Evolutionary conservation across 169 alveolate species (phyloP), one percentile per base, ranked within the genome.

Genomic region (Eimeria necatrix): DNA sequence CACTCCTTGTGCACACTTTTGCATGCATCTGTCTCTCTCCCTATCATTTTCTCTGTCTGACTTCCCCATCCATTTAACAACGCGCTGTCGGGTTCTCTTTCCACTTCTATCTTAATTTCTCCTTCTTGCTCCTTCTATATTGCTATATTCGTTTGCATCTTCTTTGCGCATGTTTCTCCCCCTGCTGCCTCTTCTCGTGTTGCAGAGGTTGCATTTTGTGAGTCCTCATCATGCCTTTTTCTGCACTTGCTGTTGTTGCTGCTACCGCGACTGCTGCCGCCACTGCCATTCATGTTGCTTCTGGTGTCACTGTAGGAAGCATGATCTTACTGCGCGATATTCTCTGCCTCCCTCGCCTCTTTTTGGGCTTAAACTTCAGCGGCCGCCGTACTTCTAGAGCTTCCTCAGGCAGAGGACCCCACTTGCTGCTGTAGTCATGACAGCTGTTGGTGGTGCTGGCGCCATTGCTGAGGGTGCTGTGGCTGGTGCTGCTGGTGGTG

Each of bases 281-380:
- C 7, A 48, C 52, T 22, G 24, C 87, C 10, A 60, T 24, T 68
- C 9, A 12, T n/a, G 78, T 68, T 68, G 78, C 78, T 68, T 16
- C 78, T 68, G 46, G 3, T 68, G 78, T 68, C n/a, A 8, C 78
- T 68, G 78, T n/a, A 8, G 12, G 46, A 32, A 68, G 78, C 78
- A 14, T 12, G 41, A 14, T 7, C 87, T 46, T 18, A 76, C 87
- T 76, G 24, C 87, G 59, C 46, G 87, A 12, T 18, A 76, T 8
- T 20, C 87, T 56, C 24, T 76, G 59, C 61, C 87, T 76, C 22
- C 87, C 87, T 22, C 49, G 87, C 24, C 61, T 76, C 56, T 76
- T 76, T 0, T 6, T 18, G 46, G 61, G 87, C 56, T 76, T 76
- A 48, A 76, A 76, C 56, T 26, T 26, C 61, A 9, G 48, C 59